Evolutionary conservation across 73 alveolate genomes (phyloP).

Genomic region (Paramecium bursaria): DNA sequence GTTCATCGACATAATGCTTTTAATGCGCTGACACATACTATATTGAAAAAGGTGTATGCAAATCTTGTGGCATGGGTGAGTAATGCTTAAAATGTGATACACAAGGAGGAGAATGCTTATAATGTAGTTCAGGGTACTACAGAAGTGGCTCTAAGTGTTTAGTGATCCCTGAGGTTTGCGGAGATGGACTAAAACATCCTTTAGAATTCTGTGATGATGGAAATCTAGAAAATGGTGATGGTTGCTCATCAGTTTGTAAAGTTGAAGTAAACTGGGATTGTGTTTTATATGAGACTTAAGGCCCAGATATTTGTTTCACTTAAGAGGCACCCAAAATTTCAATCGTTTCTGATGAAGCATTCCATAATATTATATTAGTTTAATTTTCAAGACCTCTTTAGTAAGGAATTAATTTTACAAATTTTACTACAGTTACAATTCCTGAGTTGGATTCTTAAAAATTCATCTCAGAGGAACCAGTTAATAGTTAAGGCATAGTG

Average conservation of each 20-base stretch:
- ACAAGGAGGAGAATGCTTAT: constrained; percentile 21
- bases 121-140: constrained; percentile 27
- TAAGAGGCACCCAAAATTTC: constrained; percentile 1
- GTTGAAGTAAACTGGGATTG: constrained; percentile 46
- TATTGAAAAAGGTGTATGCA: constrained; percentile 11
- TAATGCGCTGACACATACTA: constrained; percentile 17
- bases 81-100: constrained; percentile 19
- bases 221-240: not conserved
- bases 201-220: constrained; percentile 71
- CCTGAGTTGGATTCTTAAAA: constrained; percentile 23
- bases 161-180: constrained; percentile 52
- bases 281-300: constrained; percentile 22
- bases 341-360: not conserved
- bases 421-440: not conserved
- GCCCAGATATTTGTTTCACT: constrained; percentile 52
- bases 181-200: constrained; percentile 68
- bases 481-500: constrained; percentile 39
- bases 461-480: constrained; percentile 1
- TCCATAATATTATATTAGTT: not conserved
- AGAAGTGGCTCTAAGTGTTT: constrained; percentile 23
- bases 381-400: constrained; percentile 38
- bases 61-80: constrained; percentile 37
- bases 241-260: constrained; percentile 44
- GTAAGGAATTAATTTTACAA: not conserved
- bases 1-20: constrained; percentile 5